Evolutionary conservation across 495 filamentous ascomycete species (phyloP).

Genomic region (Pseudomonodictys pantanalensis): DNA sequence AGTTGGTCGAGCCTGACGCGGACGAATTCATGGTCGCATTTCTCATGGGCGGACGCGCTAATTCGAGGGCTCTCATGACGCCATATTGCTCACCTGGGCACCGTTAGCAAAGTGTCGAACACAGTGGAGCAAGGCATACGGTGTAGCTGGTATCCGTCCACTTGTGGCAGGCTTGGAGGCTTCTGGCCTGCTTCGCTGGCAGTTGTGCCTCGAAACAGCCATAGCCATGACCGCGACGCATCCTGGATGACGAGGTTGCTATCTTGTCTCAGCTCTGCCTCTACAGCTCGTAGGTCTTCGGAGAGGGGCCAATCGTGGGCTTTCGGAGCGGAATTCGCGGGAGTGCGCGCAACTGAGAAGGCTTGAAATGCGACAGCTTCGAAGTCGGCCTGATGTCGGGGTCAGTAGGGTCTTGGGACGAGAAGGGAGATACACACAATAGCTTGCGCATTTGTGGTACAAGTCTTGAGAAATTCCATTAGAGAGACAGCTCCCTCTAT

Average conservation of each 20-base stretch:
- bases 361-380: constrained; percentile 34
- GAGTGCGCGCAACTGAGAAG: constrained; percentile 26
- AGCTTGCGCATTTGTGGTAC: constrained; percentile 38
- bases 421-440: constrained; percentile 18
- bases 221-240: constrained; percentile 23
- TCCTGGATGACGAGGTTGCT: constrained; percentile 25
- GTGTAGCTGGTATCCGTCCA: constrained; percentile 24
- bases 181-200: constrained; percentile 18
- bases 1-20: constrained; percentile 6
- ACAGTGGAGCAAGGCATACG: not conserved
- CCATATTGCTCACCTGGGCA: constrained; percentile 21
- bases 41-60: constrained; percentile 21
- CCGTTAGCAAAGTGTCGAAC: not conserved
- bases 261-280: constrained; percentile 22
- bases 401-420: not conserved
- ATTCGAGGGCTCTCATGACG: constrained; percentile 29
- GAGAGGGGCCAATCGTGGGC: not conserved
- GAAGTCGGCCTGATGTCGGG: constrained; percentile 30
- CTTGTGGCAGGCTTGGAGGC: constrained; percentile 8
- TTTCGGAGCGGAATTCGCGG: not conserved
- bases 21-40: not conserved
- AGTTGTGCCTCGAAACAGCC: constrained; percentile 27
- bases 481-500: constrained; percentile 28
- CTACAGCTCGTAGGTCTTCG: constrained; percentile 21
- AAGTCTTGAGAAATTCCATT: constrained; percentile 43